Conservation (phyloP, 345 rosid species). For the Euphorbia pulcherrima region DNA sequence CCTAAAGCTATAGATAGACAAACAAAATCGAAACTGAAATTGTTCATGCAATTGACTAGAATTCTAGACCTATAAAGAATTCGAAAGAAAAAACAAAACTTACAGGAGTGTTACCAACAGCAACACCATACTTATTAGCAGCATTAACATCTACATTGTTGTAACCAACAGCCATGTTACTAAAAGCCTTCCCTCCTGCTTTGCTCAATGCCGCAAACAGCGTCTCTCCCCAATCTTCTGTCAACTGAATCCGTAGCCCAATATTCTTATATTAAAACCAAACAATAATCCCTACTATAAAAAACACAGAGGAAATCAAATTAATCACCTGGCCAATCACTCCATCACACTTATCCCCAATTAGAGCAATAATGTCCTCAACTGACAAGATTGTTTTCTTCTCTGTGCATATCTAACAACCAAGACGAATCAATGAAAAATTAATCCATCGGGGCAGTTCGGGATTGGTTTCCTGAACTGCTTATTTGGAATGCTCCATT, state of each 20-base stretch:
- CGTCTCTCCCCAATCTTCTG: conserved; percentile 96
- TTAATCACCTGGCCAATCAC: conserved; percentile 82
- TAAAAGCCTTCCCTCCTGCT: conserved; percentile 92
- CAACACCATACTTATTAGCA: conserved; percentile 86
- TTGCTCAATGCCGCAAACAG: conserved; percentile 77
- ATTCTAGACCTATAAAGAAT: not conserved
- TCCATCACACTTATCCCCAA: conserved; percentile 88
- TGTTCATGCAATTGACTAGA: not conserved
- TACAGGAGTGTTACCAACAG: conserved; percentile 97
- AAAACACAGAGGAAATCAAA: not conserved
- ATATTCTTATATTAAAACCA: not conserved
- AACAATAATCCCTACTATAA: not conserved
- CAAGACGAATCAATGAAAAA: not conserved
- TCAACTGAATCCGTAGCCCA: conserved; percentile 48
- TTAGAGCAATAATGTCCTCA: conserved; percentile 80
- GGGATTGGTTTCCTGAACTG: too few relatives aligned
- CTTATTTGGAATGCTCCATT: too few relatives aligned
- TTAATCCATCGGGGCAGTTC: not conserved
- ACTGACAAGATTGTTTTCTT: conserved; percentile 93
- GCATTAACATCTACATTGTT: conserved; percentile 95
- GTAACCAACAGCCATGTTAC: conserved; percentile 99
- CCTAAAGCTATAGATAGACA: too few relatives aligned
- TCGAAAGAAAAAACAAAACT: conserved; percentile 14
- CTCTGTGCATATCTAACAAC: conserved; percentile 68
- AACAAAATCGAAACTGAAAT: not conserved